Conservation (phyloP, 2,329 filamentous ascomycete genomes). For the Leptosphaerulina australis region DNA sequence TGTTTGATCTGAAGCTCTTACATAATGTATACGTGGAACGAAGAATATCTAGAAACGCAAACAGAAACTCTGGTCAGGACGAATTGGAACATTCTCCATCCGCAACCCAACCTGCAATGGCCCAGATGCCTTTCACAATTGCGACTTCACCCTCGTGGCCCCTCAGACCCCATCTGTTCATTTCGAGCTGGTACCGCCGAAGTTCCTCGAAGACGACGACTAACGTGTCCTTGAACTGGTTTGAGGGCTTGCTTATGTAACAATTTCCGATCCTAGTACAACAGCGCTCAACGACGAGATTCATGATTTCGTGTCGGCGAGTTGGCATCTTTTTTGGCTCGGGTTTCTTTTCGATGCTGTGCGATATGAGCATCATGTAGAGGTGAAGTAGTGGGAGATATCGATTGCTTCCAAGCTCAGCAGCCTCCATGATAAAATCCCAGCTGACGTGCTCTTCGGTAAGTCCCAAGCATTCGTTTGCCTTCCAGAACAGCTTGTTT, state of each 20-base stretch:
- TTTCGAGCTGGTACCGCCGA: slow-evolving; percentile 30
- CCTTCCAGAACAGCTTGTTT: slow-evolving; percentile 37
- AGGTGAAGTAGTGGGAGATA: slow-evolving; percentile 38
- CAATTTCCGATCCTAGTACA: slow-evolving; percentile 31
- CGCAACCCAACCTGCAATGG: slow-evolving; percentile 23
- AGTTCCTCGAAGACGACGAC: slow-evolving; percentile 38
- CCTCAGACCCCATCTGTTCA: slow-evolving; percentile 32
- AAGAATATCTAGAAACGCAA: too few species aligned
- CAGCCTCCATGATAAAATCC: slow-evolving; percentile 31
- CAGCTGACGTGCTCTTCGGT: slow-evolving; percentile 28
- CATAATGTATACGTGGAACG: not conserved
- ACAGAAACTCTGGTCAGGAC: too few species aligned
- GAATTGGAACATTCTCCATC: slow-evolving; percentile 1
- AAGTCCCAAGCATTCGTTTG: slow-evolving; percentile 35
- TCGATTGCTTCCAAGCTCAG: slow-evolving; percentile 16
- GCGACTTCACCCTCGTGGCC: slow-evolving; percentile 34
- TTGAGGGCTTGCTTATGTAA: slow-evolving; percentile 29
- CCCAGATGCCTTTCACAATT: slow-evolving; percentile 55
- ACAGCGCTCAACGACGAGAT: slow-evolving; percentile 36
- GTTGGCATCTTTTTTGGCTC: slow-evolving; percentile 13
- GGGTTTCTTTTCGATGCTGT: slow-evolving; percentile 32
- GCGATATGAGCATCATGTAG: slow-evolving; percentile 41
- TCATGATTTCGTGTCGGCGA: slow-evolving; percentile 32
- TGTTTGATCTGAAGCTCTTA: too few species aligned
- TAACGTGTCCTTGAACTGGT: slow-evolving; percentile 33